Base-by-base conservation (phyloP, 2,329 filamentous ascomycete species). In the Trichothecium roseum region DNA sequence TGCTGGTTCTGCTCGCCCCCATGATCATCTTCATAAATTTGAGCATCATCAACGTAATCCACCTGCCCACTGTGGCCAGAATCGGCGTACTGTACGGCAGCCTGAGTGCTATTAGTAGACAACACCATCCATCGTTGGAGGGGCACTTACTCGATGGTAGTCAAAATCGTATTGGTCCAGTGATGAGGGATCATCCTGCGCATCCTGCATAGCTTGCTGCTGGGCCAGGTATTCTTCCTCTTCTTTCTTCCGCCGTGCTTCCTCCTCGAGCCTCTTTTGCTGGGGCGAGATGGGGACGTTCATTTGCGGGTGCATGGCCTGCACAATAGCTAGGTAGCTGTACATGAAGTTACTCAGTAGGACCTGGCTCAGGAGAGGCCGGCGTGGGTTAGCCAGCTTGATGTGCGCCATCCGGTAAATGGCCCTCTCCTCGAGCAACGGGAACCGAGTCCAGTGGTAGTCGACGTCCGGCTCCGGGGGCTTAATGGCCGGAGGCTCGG, bases 291-390 rank as follows among this genome's bases (percentile, higher is more conserved):
- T 74, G n/a, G 85, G 85, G 30, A 94, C 80, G 50, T 93, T 84
- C 62, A 95, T 84, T 52, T 94, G 85, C 30, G 91, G 91, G 57
- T 98, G 91, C 85, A 95, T 95, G 51, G 93, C 87, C 61, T 98
- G 91, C 31, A 98, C 91, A 58, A 96, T 98, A 42, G 91, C 91
- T 44, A 98, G 73, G 56, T 98, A 98, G 38, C 87, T 91, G 63
- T 98, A 98, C 91, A 98, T 98, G 60, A 98, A 98, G 57, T 98
- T 98, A 61, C 88, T 95, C 46, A 98, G 73, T 40, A 98, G 68
- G 16, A 98, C 91, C 58, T 98, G 91, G 40, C 89, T 95, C 53
- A 94, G 82, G 35, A 98, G 64, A 28, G 89, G 84, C 37, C 91
- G 81, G 30, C 89, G 80, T 27, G 91, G 91, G 53, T 98, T 96